Base-by-base conservation (phyloP, 129 eudicot genomes). In the Escallonia rubra region DNA sequence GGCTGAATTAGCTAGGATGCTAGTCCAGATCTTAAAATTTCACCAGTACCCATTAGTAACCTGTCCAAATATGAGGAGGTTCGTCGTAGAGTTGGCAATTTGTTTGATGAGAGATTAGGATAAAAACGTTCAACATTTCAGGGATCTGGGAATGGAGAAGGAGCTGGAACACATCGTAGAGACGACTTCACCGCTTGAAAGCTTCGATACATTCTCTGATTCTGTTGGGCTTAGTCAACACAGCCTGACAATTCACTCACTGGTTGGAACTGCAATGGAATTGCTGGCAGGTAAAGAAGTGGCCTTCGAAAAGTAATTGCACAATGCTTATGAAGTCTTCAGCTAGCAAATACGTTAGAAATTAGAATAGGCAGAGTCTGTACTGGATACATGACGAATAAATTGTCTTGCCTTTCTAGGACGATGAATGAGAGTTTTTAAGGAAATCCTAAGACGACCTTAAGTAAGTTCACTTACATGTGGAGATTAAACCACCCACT, bases 121-220 rank as follows among this genome's bases (percentile, higher is more conserved):
- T 10, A 12, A 47, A 55, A 84, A 85, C 64, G 50, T 86, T 14
- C 41, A 49, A 34, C 73, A 47, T 16, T 89, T 93, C 66, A 78
- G 61, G 72, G 65, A 74, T 56, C 70, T 89, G 43, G 90, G 87
- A 40, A 60, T 93, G 79, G 58, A 63, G 70, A 60, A 63, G 64
- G 92, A 93, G 74, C 83, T 93, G 40, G 90, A 89, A 72, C 77
- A 71, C 16, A 75, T 93, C 40, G 66, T 52, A 63, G 99, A 93
- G 68, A 84, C 93, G 3, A 89, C 93, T 46, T 84, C 96, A 2
- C 95, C 89, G 83, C 68, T 93, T 0, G 99, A 93, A 73, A 93
- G 90, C 69, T 93, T 89, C 74, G 86, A 77, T 53, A 79, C 83
- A 14, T 93, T 93, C 81, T 93, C 99, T 0, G 99, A 96, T 41